phyloP scores from a whole-genome alignment of 2,329 filamentous ascomycete species.

The Colletotrichum sp. region DNA sequence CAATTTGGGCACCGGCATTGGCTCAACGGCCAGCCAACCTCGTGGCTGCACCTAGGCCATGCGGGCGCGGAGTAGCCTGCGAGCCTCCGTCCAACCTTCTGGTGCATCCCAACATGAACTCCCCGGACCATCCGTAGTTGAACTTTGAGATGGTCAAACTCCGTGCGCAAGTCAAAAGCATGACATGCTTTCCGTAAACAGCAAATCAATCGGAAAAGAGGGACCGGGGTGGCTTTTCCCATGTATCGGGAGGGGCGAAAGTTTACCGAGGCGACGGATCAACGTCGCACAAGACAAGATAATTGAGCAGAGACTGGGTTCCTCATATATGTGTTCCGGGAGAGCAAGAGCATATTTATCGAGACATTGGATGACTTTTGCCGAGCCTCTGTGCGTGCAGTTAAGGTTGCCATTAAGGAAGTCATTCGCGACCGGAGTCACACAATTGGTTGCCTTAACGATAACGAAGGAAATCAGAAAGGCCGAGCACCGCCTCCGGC shows the following conservation, averaged over 20 bases:
- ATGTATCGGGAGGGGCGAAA: background rate
- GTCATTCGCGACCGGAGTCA: background rate
- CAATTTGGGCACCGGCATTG: background rate
- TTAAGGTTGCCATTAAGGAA: background rate
- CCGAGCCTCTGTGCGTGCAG: background rate
- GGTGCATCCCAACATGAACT: background rate
- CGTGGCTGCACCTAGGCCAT: background rate
- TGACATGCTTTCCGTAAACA: background rate
- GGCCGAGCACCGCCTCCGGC: background rate
- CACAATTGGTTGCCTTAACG: background rate
- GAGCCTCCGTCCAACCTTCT: background rate
- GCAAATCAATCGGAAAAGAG: background rate
- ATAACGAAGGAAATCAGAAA: background rate
- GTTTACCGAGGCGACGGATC: background rate
- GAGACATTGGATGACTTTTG: background rate
- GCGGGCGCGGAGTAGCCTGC: background rate
- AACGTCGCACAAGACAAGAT: background rate
- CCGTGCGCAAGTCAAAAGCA: background rate
- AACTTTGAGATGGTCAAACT: background rate
- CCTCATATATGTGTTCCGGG: background rate
- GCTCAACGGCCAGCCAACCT: background rate
- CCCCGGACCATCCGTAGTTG: background rate
- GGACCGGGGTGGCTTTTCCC: background rate
- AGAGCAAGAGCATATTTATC: background rate
- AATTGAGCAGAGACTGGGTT: background rate